Percentiles rank a stretch among this genome's conserved stretches.
phyloP scores from a whole-genome alignment of 2,329 filamentous ascomycete species.

The Cryoendolithus antarcticus region DNA sequence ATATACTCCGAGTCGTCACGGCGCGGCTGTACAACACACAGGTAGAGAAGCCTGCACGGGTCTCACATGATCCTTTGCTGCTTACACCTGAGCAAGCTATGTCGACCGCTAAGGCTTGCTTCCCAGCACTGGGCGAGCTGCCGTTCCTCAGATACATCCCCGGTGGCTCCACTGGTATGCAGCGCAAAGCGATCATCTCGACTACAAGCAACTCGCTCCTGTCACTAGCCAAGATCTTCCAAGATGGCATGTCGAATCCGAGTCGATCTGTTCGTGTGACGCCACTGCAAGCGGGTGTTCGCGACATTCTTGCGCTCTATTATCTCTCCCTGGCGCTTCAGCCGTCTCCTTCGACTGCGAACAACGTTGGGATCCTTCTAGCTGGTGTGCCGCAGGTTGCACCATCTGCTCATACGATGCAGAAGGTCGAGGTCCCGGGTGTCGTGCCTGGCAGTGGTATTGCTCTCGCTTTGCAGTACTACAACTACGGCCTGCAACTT shows the following conservation, averaged over 20 bases:
- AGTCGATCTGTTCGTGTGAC: constrained; percentile 28
- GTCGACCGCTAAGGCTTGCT: constrained; percentile 71
- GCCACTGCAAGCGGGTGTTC: constrained; percentile 56
- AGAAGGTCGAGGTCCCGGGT: constrained; percentile 50
- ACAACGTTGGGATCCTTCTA: constrained; percentile 95
- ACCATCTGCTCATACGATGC: constrained; percentile 18
- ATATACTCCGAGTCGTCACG: constrained; percentile 58
- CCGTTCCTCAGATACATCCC: constrained; percentile 63
- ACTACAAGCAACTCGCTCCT: constrained; percentile 93
- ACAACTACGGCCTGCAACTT: constrained; percentile 81
- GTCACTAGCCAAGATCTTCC: constrained; percentile 93
- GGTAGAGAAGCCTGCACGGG: constrained; percentile 13
- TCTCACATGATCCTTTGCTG: constrained; percentile 54
- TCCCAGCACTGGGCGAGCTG: constrained; percentile 60
- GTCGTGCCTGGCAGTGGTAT: constrained; percentile 77
- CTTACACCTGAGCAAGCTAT: constrained; percentile 74
- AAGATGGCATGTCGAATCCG: constrained; percentile 80
- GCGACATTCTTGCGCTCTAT: constrained; percentile 87
- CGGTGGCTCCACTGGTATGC: constrained; percentile 46
- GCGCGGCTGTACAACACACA: constrained; percentile 15
- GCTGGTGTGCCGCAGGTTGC: constrained; percentile 73
- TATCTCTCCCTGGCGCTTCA: constrained; percentile 90
- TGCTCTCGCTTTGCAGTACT: constrained; percentile 79
- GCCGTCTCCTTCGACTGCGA: constrained; percentile 91
- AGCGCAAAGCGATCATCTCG: constrained; percentile 69